Conservation (phyloP, 2,329 filamentous ascomycete genomes). For the Piedraia hortae region DNA sequence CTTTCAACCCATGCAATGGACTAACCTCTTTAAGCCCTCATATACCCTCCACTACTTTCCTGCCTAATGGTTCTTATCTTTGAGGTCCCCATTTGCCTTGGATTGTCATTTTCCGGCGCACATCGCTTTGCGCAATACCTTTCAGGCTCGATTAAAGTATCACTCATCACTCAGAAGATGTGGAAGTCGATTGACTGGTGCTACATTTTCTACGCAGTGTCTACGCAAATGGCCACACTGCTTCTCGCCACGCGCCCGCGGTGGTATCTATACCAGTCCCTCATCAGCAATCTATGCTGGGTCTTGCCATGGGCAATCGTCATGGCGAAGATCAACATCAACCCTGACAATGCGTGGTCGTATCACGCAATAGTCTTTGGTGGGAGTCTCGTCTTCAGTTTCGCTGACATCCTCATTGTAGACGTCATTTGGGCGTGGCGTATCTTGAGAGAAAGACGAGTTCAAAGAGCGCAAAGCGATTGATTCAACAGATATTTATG, state of each 20-base stretch:
- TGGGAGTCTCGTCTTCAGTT: constrained; percentile 38
- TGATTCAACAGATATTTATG: too few species aligned
- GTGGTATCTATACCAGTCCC: constrained; percentile 41
- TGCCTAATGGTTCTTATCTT: constrained; percentile 25
- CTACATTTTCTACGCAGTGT: constrained; percentile 40
- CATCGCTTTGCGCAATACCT: constrained; percentile 34
- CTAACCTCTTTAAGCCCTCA: constrained; percentile 15
- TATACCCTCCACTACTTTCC: constrained; percentile 26
- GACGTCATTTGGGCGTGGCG: constrained; percentile 25
- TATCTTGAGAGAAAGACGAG: constrained; percentile 20
- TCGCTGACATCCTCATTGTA: constrained; percentile 26
- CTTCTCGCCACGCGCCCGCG: constrained; percentile 33
- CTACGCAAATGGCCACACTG: constrained; percentile 35
- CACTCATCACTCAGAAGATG: constrained; percentile 35
- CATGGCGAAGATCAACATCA: constrained; percentile 23
- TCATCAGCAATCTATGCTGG: constrained; percentile 38
- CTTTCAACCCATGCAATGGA: too few species aligned
- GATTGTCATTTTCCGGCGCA: constrained; percentile 29
- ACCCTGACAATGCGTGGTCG: constrained; percentile 31
- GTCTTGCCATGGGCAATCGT: constrained; percentile 45
- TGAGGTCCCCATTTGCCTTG: constrained; percentile 34
- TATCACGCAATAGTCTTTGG: constrained; percentile 41
- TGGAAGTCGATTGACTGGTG: constrained; percentile 30
- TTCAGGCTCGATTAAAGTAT: constrained; percentile 27
- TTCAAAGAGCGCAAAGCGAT: too few species aligned